Evolutionary conservation across 2,329 filamentous ascomycete genomes (phyloP), one percentile per base, ranked within the genome.

Genomic region (Apiospora marii): DNA sequence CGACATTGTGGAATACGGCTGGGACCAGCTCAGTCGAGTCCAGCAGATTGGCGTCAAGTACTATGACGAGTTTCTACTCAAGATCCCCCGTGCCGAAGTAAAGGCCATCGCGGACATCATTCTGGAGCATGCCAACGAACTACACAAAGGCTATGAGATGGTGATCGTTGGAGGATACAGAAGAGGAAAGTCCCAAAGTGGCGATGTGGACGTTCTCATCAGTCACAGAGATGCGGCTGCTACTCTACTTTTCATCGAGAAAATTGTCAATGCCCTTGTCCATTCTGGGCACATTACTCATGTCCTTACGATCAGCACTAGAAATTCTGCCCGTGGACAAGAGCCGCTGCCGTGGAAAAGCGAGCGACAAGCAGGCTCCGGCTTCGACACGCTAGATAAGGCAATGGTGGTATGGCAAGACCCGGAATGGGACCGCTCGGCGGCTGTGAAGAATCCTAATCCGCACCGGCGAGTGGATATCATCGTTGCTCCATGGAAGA

Each of bases 21-120:
- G 96, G 96, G 80, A 85, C 27, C 86, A 82, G 0, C 85, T 98
- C 0, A 92, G 88, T 0, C 90, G 95, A 16, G 93, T 94, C 1
- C 96, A 98, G 81, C 95, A 98, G 80, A 97, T 98, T 71, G 96
- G 96, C 0, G 86, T 98, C 64, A 98, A 98, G 80, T 98, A 92
- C 82, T 98, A 97, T 80, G 93, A 97, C 46, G 96, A 98, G 75
- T 93, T 99, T 71, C 84, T 89, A 67, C 82, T 87, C 22, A 90
- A 89, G 19, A 94, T 98, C 5, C 88, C 94, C 0, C 89, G 95
- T 1, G 72, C 79, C 0, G 95, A 98, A 81, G 93, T 94, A 0
- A 91, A 94, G 76, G 78, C 80, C 0, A 97, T 98, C 70, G 90
- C 89, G 0, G 78, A 83, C 5, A 85, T 87, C 0, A 88, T 98